Evolutionary conservation across 108 stramenopile species (phyloP).

Genomic region (Fragilariopsis cylindrus): DNA sequence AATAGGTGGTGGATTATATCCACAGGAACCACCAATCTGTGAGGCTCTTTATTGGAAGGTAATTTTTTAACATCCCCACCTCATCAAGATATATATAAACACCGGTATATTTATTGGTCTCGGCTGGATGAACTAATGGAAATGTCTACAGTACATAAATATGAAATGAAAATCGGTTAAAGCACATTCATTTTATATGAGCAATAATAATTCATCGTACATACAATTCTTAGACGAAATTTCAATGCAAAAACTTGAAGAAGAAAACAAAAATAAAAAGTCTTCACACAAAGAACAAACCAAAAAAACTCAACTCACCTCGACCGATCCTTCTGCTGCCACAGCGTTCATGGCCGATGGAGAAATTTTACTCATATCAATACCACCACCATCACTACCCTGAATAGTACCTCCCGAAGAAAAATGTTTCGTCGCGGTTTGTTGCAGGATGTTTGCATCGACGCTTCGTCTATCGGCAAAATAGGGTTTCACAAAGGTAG

Average conservation of each 20-base stretch:
- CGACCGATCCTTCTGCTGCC: conserved; percentile 64
- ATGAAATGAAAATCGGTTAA: too few species aligned
- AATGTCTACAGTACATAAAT: conserved; percentile 44
- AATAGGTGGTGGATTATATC: conserved; percentile 74
- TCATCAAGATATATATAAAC: conserved; percentile 85
- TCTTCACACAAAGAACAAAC: too few species aligned
- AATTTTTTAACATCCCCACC: conserved; percentile 77
- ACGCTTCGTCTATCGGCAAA: conserved; percentile 58
- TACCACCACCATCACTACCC: neutral
- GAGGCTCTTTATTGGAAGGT: conserved; percentile 34
- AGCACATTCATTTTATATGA: too few species aligned
- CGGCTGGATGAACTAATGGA: conserved; percentile 66
- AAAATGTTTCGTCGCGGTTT: conserved; percentile 55
- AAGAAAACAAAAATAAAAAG: too few species aligned
- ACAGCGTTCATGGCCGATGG: conserved; percentile 52
- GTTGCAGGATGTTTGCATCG: conserved; percentile 57
- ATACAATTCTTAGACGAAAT: too few species aligned
- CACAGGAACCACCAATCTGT: conserved; percentile 51
- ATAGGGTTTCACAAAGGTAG: conserved; percentile 52
- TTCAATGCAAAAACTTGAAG: too few species aligned
- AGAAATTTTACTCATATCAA: conserved; percentile 41
- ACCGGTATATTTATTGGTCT: conserved; percentile 57
- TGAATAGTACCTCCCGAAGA: conserved; percentile 21
- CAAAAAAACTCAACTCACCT: neutral
- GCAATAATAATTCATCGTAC: too few species aligned